phyloP scores from a whole-genome alignment of 73 alveolate genomes.

The Paramecium primaurelia region DNA sequence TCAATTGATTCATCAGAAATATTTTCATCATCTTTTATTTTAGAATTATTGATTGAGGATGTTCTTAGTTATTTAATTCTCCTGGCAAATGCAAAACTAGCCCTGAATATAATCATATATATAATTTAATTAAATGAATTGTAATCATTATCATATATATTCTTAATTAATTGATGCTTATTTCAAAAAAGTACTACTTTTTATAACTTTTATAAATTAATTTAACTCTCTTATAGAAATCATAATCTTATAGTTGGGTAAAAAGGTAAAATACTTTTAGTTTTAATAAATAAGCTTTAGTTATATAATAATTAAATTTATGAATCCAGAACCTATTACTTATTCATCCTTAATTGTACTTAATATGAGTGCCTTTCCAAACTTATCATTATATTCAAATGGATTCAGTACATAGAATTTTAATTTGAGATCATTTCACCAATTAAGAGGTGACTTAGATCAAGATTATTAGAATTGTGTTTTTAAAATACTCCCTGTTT shows the following conservation, averaged over 20 bases:
- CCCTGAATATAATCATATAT: background rate
- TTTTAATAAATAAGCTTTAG: background rate
- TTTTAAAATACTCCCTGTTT: background rate
- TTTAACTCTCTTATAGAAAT: background rate
- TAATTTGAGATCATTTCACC: conserved; percentile 30
- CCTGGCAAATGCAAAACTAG: conserved; percentile 16
- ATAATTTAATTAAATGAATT: background rate
- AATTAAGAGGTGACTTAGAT: conserved; percentile 20
- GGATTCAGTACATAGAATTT: conserved; percentile 19
- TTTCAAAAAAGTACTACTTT: background rate
- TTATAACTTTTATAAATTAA: background rate
- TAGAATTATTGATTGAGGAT: background rate
- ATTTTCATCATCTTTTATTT: background rate
- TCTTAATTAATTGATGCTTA: background rate
- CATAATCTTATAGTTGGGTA: background rate
- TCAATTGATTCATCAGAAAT: background rate
- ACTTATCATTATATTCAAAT: conserved; percentile 15
- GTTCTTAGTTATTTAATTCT: background rate
- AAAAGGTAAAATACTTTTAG: background rate
- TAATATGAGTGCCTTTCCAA: conserved; percentile 35
- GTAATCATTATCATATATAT: background rate
- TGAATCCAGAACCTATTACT: conserved; percentile 36
- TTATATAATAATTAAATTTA: background rate
- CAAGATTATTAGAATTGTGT: conserved; percentile 28
- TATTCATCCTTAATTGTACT: conserved; percentile 8